A percentile compares a stretch with the other conserved stretches of the same genome.
Conservation (phyloP, 2,329 filamentous ascomycete genomes). For the Fusarium bulbicola region DNA sequence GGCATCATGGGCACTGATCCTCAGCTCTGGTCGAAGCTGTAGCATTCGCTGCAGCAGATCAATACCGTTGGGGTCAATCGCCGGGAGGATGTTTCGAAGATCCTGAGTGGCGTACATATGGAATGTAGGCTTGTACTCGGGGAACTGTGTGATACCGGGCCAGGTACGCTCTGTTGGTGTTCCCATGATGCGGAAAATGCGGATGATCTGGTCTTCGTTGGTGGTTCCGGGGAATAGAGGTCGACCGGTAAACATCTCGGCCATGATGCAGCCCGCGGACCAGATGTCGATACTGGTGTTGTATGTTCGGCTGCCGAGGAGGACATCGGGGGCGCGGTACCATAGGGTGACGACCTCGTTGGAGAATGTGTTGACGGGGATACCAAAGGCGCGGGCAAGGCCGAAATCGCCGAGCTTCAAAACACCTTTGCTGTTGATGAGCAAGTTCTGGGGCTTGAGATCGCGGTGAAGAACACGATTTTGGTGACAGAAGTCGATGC, state of each 20-base stretch:
- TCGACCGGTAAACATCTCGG: constrained; percentile 97
- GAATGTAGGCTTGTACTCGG: constrained; percentile 97
- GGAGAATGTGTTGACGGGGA: constrained; percentile 97
- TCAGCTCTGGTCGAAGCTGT: constrained; percentile 89
- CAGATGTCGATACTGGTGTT: constrained; percentile 99
- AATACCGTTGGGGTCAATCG: constrained; percentile 87
- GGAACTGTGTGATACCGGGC: constrained; percentile 93
- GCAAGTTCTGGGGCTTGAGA: constrained; percentile 93
- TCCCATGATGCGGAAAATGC: constrained; percentile 98
- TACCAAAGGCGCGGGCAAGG: constrained; percentile 92
- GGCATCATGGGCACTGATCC: constrained; percentile 87
- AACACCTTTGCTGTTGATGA: constrained; percentile 91
- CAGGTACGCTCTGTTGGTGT: constrained; percentile 95
- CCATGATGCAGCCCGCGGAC: constrained; percentile 99
- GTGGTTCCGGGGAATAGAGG: constrained; percentile 97
- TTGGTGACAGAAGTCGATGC: constrained; percentile 97
- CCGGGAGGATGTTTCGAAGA: constrained; percentile 83
- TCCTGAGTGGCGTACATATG: constrained; percentile 95
- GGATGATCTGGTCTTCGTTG: constrained; percentile 96
- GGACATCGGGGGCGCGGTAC: constrained; percentile 96
- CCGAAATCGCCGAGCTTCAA: constrained; percentile 96
- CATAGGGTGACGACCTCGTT: constrained; percentile 98
- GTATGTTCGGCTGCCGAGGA: constrained; percentile 93
- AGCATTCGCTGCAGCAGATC: constrained; percentile 91
- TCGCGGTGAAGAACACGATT: constrained; percentile 96